A percentile compares a stretch with the other conserved stretches of the same genome.
These are phyloP conservation scores for Symbiodinium natans DNA, from an alignment of 73 alveolate species.

Conservation along the genomic window DNA sequence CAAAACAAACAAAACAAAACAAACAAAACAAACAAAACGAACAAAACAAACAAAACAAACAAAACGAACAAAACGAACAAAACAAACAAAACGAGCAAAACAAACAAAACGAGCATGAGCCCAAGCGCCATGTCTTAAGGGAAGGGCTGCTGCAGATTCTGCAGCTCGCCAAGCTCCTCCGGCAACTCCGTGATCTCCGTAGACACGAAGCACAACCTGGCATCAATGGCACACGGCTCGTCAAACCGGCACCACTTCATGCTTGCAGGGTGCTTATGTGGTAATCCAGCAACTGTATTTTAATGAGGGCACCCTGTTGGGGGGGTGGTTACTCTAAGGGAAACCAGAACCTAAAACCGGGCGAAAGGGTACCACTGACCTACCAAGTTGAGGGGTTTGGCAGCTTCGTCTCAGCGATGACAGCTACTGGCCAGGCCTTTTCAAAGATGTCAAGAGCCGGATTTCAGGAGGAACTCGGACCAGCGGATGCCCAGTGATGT, in stretches of 20 bases:
- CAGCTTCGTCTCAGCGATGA: no score
- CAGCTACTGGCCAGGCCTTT: constrained; percentile 3
- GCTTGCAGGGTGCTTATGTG: background rate
- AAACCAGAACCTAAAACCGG: background rate
- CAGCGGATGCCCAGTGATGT: constrained; percentile 82
- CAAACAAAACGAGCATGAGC: no score
- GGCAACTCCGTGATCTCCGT: constrained; percentile 69
- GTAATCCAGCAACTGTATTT: no score
- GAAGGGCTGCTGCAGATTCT: constrained; percentile 15
- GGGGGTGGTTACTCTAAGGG: no score
- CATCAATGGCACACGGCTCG: background rate
- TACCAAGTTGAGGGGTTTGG: no score
- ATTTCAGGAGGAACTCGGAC: constrained; percentile 30
- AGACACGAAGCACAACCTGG: constrained; percentile 53
- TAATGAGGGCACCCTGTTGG: background rate
- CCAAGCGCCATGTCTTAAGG: background rate
- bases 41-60: no score
- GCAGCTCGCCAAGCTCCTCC: constrained; percentile 38
- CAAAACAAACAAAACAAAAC: no score
- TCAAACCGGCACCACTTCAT: background rate
- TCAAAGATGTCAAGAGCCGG: background rate
- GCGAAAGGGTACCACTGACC: no score
- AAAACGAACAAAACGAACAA: no score
- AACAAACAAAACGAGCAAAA: no score
- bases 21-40: no score